Percentiles rank a stretch among this genome's conserved stretches.
Conservation (phyloP, 2,329 filamentous ascomycete species). For the Fusarium armeniacum region DNA sequence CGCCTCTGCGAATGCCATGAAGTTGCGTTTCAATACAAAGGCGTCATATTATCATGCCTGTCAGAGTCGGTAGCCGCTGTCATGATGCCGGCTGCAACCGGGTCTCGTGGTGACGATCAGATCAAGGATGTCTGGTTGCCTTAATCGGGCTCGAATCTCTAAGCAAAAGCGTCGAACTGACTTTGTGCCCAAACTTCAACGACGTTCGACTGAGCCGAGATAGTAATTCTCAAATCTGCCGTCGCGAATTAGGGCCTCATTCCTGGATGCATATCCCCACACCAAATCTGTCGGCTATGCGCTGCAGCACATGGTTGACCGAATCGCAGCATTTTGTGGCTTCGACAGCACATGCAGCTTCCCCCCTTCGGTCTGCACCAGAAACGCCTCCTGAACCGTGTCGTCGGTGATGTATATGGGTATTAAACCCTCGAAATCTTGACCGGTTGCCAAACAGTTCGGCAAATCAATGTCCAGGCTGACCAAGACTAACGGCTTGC, state of each 20-base stretch:
- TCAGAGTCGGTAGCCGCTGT: conserved; percentile 37
- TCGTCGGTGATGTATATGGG: conserved; percentile 40
- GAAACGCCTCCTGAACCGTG: conserved; percentile 37
- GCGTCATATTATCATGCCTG: conserved; percentile 25
- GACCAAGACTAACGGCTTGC: conserved; percentile 36
- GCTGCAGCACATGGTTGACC: conserved; percentile 25
- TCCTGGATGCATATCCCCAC: conserved; percentile 23
- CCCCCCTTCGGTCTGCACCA: conserved; percentile 42
- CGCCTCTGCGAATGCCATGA: conserved; percentile 27
- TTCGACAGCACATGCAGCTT: conserved; percentile 38
- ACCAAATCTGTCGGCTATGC: conserved; percentile 15
- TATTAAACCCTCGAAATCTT: conserved; percentile 36
- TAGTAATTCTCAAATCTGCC: conserved; percentile 18
- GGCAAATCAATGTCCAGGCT: conserved; percentile 37
- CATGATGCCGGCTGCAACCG: conserved; percentile 37
- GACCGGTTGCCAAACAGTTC: conserved; percentile 39
- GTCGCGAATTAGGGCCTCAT: conserved; percentile 39
- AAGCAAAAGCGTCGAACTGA: background rate
- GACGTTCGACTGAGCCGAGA: conserved; percentile 21
- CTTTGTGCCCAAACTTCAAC: conserved; percentile 33
- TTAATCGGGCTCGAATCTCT: conserved; percentile 32
- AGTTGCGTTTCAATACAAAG: conserved; percentile 12
- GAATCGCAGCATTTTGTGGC: conserved; percentile 36
- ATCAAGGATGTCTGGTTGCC: conserved; percentile 40
- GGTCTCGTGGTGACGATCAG: conserved; percentile 42